Conservation (phyloP, 1,139 yeast genomes). For the Sugiyamaella paludigena region DNA sequence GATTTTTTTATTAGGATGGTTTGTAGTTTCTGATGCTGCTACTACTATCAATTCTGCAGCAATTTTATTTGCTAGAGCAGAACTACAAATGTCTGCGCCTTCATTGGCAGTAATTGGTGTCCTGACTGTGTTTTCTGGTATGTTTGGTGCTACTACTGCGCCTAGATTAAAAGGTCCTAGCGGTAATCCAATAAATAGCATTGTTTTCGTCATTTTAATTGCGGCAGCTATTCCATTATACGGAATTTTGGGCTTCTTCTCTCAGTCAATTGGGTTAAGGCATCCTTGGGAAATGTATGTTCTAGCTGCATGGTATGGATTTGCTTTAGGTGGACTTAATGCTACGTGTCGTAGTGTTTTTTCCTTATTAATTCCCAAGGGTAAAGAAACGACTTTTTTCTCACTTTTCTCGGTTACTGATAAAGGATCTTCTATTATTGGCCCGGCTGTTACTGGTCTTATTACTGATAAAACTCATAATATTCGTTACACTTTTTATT, state of each 20-base stretch:
- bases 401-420: constrained; percentile 70
- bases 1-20: constrained; percentile 64
- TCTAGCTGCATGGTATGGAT: constrained; percentile 67
- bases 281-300: constrained; percentile 62
- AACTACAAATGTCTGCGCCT: constrained; percentile 61
- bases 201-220: constrained; percentile 54
- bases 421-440: constrained; percentile 68
- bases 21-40: constrained; percentile 63
- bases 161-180: constrained; percentile 49
- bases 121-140: constrained; percentile 60
- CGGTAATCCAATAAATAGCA: constrained; percentile 44
- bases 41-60: constrained; percentile 76
- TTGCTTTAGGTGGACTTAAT: constrained; percentile 64
- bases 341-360: constrained; percentile 63
- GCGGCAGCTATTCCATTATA: constrained; percentile 63
- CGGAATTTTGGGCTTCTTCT: constrained; percentile 60
- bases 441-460: constrained; percentile 64
- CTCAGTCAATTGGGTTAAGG: constrained; percentile 50
- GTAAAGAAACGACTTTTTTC: constrained; percentile 67
- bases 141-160: constrained; percentile 55
- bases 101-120: constrained; percentile 60
- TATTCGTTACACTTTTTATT: constrained; percentile 64
- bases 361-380: constrained; percentile 62
- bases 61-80: constrained; percentile 63
- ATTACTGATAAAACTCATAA: constrained; percentile 67